A percentile compares a stretch with the other conserved stretches of the same genome.
These are phyloP conservation scores for Diaporthe vaccinii DNA, from an alignment of 2,329 filamentous ascomycete species.

Conservation along the genomic window DNA sequence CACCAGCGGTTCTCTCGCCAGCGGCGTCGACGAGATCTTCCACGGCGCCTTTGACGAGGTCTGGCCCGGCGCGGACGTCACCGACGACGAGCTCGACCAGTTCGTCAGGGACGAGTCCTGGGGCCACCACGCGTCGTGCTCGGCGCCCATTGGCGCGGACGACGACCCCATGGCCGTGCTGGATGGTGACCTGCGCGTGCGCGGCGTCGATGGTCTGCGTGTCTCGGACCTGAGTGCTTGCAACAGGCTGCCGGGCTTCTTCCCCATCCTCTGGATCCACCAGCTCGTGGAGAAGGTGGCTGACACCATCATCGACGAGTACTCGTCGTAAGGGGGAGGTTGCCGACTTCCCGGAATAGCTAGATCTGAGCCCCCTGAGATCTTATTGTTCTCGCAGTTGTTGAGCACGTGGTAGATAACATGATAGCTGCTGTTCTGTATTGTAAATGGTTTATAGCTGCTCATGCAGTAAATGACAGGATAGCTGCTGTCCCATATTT, in stretches of 20 bases:
- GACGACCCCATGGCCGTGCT: constrained; percentile 33
- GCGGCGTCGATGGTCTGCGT: constrained; percentile 22
- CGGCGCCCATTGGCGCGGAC: constrained; percentile 22
- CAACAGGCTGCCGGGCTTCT: constrained; percentile 31
- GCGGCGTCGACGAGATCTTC: constrained; percentile 30
- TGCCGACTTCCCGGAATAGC: background rate
- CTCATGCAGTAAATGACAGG: background rate
- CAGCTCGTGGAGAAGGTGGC: constrained; percentile 33
- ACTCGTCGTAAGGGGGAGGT: background rate
- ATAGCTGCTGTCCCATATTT: background rate
- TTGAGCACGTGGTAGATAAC: background rate
- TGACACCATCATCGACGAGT: constrained; percentile 23
- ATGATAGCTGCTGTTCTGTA: background rate
- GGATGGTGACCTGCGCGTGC: constrained; percentile 26
- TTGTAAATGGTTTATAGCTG: constrained; percentile 10
- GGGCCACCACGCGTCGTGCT: constrained; percentile 33
- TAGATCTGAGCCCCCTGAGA: background rate
- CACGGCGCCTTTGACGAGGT: constrained; percentile 28
- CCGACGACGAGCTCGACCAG: constrained; percentile 20
- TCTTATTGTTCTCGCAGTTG: background rate
- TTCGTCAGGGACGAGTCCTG: constrained; percentile 30
- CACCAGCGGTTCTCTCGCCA: background rate
- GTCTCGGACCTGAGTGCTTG: constrained; percentile 27
- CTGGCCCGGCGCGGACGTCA: constrained; percentile 16
- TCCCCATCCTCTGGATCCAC: constrained; percentile 29